Conservation (phyloP, 768 basidiomycete genomes). For the Leccinum disarticulatum region DNA sequence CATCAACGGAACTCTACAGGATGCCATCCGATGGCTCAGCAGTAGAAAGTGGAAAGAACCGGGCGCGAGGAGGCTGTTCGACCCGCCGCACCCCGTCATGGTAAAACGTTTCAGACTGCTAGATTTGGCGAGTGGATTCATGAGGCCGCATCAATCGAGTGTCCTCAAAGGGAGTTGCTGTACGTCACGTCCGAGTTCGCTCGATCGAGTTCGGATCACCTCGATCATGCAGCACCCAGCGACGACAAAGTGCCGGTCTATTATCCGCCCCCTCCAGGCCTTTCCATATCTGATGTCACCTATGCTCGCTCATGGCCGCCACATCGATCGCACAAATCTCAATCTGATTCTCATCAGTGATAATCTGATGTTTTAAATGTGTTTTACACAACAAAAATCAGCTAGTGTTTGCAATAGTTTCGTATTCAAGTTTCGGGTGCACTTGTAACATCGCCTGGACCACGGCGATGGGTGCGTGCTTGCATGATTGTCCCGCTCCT, state of each 20-base stretch:
- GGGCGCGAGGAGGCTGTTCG: no score
- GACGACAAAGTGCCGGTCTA: background rate
- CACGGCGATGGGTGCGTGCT: background rate
- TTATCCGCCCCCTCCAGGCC: background rate
- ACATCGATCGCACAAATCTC: slow-evolving; percentile 1
- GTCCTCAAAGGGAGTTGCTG: no score
- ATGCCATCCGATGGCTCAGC: background rate
- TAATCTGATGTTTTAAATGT: background rate
- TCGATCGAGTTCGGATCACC: background rate
- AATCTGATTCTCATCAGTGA: background rate
- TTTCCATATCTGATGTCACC: background rate
- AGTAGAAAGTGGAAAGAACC: background rate
- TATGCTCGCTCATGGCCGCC: slow-evolving; percentile 13
- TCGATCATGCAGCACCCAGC: background rate
- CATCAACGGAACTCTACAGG: background rate
- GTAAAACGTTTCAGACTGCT: background rate
- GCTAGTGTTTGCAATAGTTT: background rate
- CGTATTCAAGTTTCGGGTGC: background rate
- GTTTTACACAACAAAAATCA: background rate
- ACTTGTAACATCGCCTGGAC: background rate
- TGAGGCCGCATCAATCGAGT: background rate
- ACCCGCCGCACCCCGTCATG: no score
- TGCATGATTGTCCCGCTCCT: background rate
- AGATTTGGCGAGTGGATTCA: background rate
- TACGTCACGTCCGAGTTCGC: background rate